Base-by-base conservation (phyloP, 371 early-diverging fungal genomes). In the Saksenaea vasiformis region DNA sequence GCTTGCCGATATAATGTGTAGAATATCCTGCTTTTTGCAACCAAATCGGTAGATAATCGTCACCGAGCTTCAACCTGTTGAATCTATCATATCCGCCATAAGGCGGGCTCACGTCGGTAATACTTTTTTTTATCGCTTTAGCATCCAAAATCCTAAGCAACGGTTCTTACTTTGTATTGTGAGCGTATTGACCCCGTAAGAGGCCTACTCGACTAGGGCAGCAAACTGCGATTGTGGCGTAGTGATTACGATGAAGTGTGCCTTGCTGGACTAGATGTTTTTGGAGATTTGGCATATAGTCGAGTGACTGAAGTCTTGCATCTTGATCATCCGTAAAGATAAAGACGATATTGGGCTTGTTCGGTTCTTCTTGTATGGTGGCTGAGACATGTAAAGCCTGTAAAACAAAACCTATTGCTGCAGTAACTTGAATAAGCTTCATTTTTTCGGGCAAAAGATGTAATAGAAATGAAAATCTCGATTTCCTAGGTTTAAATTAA, bases 291-390 rank as follows among this genome's bases (percentile, higher is more conserved):
- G 90, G 90, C 82, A 86, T 82, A 65, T 85, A 84, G 17, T 84
- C 77, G 15, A 87, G 64, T 2, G 88, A 87, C 54, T 84, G 74
- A 69, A 85, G 60, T 4, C 61, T 64, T 13, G 74, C 67, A 64
- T 88, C 89, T 64, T 87, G 89, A 44, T 89, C 89, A 65, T 89
- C 89, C 0, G 87, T 84, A 55, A 89, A 74, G 54, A 89, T 77
- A 62, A 89, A 80, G 1, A 89, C 47, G 43, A 89, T 84, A 65
- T 89, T 89, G 15, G 89, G 88, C 39, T 72, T 71, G 51, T 22
- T 47, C 1, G n/a, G 7, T 22, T 47, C 19, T 8, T 27, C 56
- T 56, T 47, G 51, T 22, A 47, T 22, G 22, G 26, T 22, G 11
- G 51, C 51, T 26, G 51, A 47, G 5, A 47, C 51, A 8, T 47